Evolutionary conservation across 2,329 filamentous ascomycete species (phyloP), one percentile per base, ranked within the genome.

Genomic region (Colletotrichum navitas): DNA sequence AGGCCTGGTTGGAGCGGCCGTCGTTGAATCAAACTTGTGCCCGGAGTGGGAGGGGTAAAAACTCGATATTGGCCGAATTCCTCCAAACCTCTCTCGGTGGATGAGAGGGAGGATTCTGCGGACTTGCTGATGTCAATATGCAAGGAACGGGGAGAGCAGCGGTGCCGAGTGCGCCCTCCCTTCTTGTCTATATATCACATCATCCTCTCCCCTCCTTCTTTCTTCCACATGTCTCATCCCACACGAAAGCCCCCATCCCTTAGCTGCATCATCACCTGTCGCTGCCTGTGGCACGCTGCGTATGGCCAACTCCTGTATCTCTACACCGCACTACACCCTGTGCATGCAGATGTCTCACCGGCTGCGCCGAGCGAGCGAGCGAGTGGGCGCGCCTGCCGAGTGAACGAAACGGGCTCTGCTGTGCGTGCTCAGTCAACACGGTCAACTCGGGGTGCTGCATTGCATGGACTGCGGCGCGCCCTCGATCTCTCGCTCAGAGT

Each of bases 301-400:
- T 54, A 21, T 24, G 29, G 29, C 21, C 29, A n/a, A n/a, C 32
- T 34, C 29, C 47, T 14, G 47, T 14, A 1, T 34, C 29, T 29
- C 5, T 54, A 34, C 18, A 34, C 29, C 52, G 52, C 52, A 32
- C 32, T n/a, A 36, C 26, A 10, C 18, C 18, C 32, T 36, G 32
- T 29, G 32, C 52, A n/a, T 55, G 29, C 52, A 55, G 21, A 55
- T 55, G 52, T 55, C 52, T 55, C 32, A 55, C 32, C 11, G 2
- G 29, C 11, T 21, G 5, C 18, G 11, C 21, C 26, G 51, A 41
- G 47, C 47, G 10, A 7, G 47, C 47, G 36, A 3, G 24, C n/a
- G n/a, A 8, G 12, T n/a, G n/a, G n/a, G n/a, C n/a, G n/a, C n/a
- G n/a, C 39, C 4, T 6, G 39, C 14, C 4, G 39, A 21, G 41